Base-by-base conservation (phyloP, 352 stramenopile species). In the Phytophthora rubi region DNA sequence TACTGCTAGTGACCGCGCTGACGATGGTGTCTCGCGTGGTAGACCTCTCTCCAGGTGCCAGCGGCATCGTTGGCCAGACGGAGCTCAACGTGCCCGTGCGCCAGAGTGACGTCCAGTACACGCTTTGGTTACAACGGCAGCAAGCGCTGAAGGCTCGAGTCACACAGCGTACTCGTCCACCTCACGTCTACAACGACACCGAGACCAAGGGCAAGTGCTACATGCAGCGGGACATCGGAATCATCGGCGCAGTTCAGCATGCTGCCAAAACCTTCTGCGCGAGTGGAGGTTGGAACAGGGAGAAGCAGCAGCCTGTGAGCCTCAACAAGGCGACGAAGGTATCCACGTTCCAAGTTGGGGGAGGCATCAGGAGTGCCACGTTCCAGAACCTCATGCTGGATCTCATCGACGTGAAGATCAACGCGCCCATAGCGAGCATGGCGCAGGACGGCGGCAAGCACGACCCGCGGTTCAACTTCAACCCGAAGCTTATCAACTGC, bases 331-430 rank as follows among this genome's bases (percentile, higher is more conserved):
- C 71, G 5, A 83, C 80, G 0, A 73, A 77, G 48, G 62, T 85
- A 8, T 79, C 75, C 0, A 71, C 73, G 18, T 84, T 73, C 47
- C 39, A 66, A 12, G 75, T 65, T 10, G 30, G 26, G 26, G 81
- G 72, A 16, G 73, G 68, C 0, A 68, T 89, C 32, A 51, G 44
- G 1, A 73, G 64, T n/a, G 68, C 77, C 4, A 68, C 77, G 13
- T 82, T 89, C 53, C 53, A 75, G 28, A 81, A 89, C 32, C 55
- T 93, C 4, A 76, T 72, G 58, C 48, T 92, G 16, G 81, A 93
- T 58, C 59, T 93, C 9, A 30, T 59, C 0, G 47, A 32, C n/a
- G 76, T 76, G 0, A 37, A 74, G 42, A 79, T 82, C 32, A 53
- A 59, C 62, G 79, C 55, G 60, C 80, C 63, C 2, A 83, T 81